Percentiles rank a stretch among this genome's conserved stretches.
Evolutionary conservation across 2,329 filamentous ascomycete species (phyloP).

Genomic region (Penicillium griseofulvum): DNA sequence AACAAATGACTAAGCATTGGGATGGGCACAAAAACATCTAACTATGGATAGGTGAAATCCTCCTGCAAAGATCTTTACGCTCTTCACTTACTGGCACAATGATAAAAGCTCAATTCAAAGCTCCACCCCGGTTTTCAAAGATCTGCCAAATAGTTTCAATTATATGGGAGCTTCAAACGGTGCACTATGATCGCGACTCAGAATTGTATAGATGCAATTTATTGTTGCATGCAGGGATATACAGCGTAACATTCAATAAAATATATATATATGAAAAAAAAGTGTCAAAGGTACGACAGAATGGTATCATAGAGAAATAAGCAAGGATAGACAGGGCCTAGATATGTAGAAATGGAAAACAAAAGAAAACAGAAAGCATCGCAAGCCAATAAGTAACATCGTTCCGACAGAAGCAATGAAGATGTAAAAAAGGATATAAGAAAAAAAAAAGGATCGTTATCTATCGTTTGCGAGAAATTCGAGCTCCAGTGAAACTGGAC

Average conservation of each 20-base stretch:
- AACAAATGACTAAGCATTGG: constrained; percentile 10
- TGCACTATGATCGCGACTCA: neutral
- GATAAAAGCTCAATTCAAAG: neutral
- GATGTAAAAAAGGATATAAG: neutral
- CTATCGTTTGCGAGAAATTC: constrained; percentile 10
- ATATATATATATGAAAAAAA: neutral
- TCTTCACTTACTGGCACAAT: neutral
- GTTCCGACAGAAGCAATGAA: neutral
- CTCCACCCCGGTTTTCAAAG: neutral
- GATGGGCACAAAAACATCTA: neutral
- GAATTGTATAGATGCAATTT: neutral
- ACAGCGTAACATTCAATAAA: too few relatives aligned
- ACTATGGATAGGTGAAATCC: neutral
- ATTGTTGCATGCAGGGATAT: neutral
- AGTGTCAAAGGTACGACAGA: constrained; percentile 6
- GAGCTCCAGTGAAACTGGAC: constrained; percentile 16
- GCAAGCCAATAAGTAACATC: neutral
- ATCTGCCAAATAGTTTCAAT: neutral
- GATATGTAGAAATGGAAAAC: neutral
- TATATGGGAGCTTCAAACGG: neutral
- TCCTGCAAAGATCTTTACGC: neutral
- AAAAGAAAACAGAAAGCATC: neutral
- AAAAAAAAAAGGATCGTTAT: constrained; percentile 2
- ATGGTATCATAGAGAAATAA: constrained; percentile 22
- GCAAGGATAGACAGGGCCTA: neutral